Base-by-base conservation (phyloP, 1,284 basidiomycete species). In the Acaromyces ingoldii region DNA sequence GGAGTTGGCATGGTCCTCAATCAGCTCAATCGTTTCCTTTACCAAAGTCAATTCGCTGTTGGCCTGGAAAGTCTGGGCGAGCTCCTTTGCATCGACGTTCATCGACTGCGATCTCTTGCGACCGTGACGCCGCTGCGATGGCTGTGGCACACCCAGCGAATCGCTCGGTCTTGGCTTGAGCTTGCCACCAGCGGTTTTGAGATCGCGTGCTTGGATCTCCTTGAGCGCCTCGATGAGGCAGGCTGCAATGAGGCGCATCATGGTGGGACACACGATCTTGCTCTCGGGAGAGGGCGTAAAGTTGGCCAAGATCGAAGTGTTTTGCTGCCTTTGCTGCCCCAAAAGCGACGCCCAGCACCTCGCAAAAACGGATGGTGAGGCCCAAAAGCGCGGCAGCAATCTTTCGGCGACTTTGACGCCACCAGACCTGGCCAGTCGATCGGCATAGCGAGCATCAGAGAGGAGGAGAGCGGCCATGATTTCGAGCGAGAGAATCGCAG, bases 351-450 rank as follows among this genome's bases (percentile, higher is more conserved):
- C 77, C 77, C 13, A 91, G 77, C 29, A 87, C 77, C 53, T 84
- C 81, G 24, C 80, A 78, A 13, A 82, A 4, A 85, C 79, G 19
- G 77, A 62, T 0, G 87, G 76, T 1, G 84, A 79, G 1, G 87
- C 85, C 24, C 80, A 80, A 17, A 85, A 82, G 5, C 86, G 84
- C 2, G 90, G 81, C 22, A 90, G 80, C 5, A 91, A 78, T 15
- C 89, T 78, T 49, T 81, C 81, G 26, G 90, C 83, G 3, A 88
- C 83, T 6, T 85, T 82, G 31, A 87, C 76, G 0, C 89, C 88
- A 1, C 90, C 80, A 0, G 82, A 79, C 10, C 82, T 77, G 6
- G 81, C 80, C 69, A 91, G 86, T 60, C 82, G 85, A 30, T 66
- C 51, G 24, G 58, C 57, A 38, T 59, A 60, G 2, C 42, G 38